These are phyloP conservation scores for Scytalidium sp. DNA, from an alignment of 2,329 filamentous ascomycete genomes.

Conservation along the genomic window DNA sequence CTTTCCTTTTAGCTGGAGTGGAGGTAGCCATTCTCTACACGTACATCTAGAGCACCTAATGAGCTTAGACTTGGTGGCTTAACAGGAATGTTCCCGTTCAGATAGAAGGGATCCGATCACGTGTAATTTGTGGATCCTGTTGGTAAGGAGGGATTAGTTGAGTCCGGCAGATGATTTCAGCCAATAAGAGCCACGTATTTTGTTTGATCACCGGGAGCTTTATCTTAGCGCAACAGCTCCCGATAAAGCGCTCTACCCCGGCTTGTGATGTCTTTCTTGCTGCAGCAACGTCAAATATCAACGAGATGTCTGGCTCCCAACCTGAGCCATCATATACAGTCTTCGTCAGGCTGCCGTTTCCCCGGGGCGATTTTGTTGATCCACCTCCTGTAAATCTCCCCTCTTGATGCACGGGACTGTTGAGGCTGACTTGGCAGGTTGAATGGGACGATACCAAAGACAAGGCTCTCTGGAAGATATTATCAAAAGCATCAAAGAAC, in stretches of 20 bases:
- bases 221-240: constrained; percentile 17
- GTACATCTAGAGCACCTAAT: neutral
- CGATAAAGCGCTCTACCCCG: constrained; percentile 16
- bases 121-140: neutral
- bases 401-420: neutral
- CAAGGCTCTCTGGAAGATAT: constrained; percentile 82
- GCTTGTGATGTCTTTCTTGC: neutral
- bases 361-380: constrained; percentile 83
- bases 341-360: constrained; percentile 86
- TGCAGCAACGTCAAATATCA: neutral
- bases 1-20: constrained; percentile 72
- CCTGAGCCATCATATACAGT: constrained; percentile 53
- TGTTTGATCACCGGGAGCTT: constrained; percentile 14
- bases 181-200: neutral
- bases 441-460: constrained; percentile 89
- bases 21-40: constrained; percentile 52
- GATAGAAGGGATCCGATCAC: neutral
- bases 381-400: constrained; percentile 68
- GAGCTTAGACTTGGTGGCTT: neutral
- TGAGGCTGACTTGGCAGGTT: constrained; percentile 50
- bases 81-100: neutral
- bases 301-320: constrained; percentile 17
- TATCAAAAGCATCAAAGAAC: constrained; percentile 77
- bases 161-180: neutral
- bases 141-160: neutral